Base-by-base conservation (phyloP, 163 green algal genomes). In the Trebouxiophyceae sp. region DNA sequence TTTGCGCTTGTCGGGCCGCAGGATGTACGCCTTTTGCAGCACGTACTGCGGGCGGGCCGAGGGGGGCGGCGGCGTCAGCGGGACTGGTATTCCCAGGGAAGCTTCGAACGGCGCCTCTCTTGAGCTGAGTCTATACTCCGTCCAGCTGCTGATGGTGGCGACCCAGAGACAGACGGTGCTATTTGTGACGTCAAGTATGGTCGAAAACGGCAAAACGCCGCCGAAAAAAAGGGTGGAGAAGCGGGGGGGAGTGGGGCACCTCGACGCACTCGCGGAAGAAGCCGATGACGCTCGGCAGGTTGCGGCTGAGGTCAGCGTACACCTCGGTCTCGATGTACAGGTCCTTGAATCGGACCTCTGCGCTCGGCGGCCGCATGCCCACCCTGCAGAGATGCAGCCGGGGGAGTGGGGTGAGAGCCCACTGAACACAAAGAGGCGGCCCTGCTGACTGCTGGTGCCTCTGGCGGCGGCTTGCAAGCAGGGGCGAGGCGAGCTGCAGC, bases 231-330 rank as follows among this genome's bases (percentile, higher is more conserved):
- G n/a, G n/a, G n/a, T n/a, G n/a, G n/a, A n/a, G n/a, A n/a, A n/a
- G n/a, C n/a, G n/a, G n/a, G n/a, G n/a, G n/a, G n/a, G n/a, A n/a
- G n/a, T n/a, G 60, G 8, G 29, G 22, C 26, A 72, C 70, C 71
- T 77, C 66, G 31, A 74, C 22, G 33, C 47, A 34, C 5, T 63
- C 50, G 12, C 66, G 56, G 24, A 67, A 63, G 24, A 62, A 47
- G 54, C 71, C 71, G n/a, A 66, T 27, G 7, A 77, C 30, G 0
- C 57, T 65, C 0, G 71, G 71, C 62, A 77, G 55, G 27, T 73
- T 69, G 5, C 71, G 56, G 23, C 47, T 47, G 47, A 32, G 57
- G n/a, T 77, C 65, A 5, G 57, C 57, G 45, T 69, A 71, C 28
- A 71, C 66, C 20, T 60, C 56, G 45, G 66, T 68, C 33, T 71